phyloP scores from a whole-genome alignment of 257 asterid species.

The Echites panduratus region DNA sequence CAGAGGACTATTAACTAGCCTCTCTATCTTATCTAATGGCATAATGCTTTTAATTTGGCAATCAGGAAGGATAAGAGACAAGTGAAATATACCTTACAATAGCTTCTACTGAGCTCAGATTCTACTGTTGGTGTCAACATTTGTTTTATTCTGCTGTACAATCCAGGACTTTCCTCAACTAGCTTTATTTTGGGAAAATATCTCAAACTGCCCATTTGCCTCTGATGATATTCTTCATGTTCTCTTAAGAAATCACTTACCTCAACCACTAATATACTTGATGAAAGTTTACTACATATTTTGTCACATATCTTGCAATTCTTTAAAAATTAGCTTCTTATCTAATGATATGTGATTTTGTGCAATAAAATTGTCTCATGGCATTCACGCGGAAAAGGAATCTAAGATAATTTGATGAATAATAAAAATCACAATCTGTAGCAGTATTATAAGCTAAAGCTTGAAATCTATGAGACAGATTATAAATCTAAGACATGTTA shows the following conservation, averaged over 20 bases:
- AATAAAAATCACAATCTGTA: too few species aligned
- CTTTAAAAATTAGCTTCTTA: too few species aligned
- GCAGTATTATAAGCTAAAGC: too few species aligned
- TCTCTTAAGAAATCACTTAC: background rate
- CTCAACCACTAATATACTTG: too few species aligned
- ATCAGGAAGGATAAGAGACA: background rate
- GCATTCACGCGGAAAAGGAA: too few species aligned
- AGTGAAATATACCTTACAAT: background rate
- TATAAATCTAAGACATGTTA: too few species aligned
- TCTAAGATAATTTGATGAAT: too few species aligned
- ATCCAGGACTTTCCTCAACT: background rate
- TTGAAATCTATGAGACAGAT: too few species aligned
- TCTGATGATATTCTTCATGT: background rate
- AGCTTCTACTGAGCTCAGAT: background rate
- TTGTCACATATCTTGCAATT: too few species aligned
- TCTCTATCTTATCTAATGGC: background rate
- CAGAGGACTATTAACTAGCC: background rate
- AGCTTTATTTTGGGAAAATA: background rate
- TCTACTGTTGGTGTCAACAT: background rate
- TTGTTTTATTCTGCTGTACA: background rate
- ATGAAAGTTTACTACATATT: too few species aligned
- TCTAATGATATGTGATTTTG: too few species aligned
- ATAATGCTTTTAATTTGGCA: background rate
- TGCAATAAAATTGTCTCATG: too few species aligned
- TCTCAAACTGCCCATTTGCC: background rate